Base-by-base conservation (phyloP, 306 rosid species). In the Medicago lupulina region DNA sequence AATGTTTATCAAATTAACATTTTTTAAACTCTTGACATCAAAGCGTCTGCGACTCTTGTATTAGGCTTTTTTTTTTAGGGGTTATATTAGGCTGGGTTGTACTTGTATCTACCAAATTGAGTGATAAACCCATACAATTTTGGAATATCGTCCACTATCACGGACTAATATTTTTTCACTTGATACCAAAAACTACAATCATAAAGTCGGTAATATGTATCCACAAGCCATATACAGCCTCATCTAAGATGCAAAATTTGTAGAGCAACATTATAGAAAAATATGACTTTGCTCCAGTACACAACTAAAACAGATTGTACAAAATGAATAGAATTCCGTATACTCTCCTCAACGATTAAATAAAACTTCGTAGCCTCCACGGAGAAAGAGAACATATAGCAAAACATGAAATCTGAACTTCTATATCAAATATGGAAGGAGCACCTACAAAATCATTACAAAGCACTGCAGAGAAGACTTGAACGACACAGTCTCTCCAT, bases 281-380 rank as follows among this genome's bases (percentile, higher is more conserved):
- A 77, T 55, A 84, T 39, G 82, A 75, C 61, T 80, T 60, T 73
- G 80, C 75, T 79, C 88, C 78, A 75, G 57, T 71, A 80, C 73
- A 75, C 12, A 21, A 71, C 85, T 80, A 67, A 81, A 83, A 83
- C 74, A 70, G 73, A 84, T 90, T 72, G 74, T 87, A 90, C 90
- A 89, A 73, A 85, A 84, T 61, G 86, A 87, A 88, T 82, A 82
- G 61, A 80, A 88, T 84, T 87, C 80, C 86, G 83, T 69, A 79
- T 41, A 71, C 83, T 84, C 92, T 87, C 89, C 81, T 71, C 87
- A 58, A 72, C 72, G 31, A 79, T 79, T 84, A 76, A 83, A 80
- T 73, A 58, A 82, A 70, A 70, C 83, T 54, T 78, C 74, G 79
- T 74, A 76, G 85, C 96, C 91, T 87, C 89, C 19, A 67, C 51